Percentiles rank a stretch among this genome's conserved stretches.
Evolutionary conservation across 2,329 filamentous ascomycete species (phyloP).

Genomic region (Aspergillus luchuensis): DNA sequence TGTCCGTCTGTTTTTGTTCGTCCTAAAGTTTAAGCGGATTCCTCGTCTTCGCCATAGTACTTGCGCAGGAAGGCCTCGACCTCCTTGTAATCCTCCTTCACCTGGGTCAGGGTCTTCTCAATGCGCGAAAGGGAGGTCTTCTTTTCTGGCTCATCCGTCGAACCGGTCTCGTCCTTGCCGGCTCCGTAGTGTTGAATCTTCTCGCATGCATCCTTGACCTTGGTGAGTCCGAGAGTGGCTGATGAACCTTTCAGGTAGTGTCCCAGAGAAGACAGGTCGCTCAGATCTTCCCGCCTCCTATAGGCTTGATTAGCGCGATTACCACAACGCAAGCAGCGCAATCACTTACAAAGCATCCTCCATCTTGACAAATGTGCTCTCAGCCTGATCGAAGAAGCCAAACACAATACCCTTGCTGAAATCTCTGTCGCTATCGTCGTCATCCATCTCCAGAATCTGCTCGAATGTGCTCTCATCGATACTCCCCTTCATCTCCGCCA

Average conservation of each 20-base stretch:
- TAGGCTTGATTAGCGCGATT: constrained; percentile 5
- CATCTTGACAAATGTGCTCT: constrained; percentile 84
- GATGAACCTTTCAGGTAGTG: constrained; percentile 98
- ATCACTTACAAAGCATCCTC: constrained; percentile 74
- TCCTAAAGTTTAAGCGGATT: constrained; percentile 4
- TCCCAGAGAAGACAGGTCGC: constrained; percentile 77
- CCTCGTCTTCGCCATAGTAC: constrained; percentile 63
- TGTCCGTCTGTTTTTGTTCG: constrained; percentile 10
- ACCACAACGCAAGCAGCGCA: neutral
- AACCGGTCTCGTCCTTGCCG: constrained; percentile 75
- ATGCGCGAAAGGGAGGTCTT: constrained; percentile 70
- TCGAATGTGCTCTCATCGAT: constrained; percentile 82
- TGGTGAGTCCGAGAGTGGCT: constrained; percentile 85
- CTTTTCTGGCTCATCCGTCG: constrained; percentile 65
- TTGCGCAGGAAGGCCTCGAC: constrained; percentile 69
- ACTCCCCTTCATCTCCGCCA: constrained; percentile 69
- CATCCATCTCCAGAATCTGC: constrained; percentile 98
- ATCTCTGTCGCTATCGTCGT: constrained; percentile 75
- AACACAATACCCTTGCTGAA: constrained; percentile 88
- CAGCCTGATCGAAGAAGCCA: constrained; percentile 90
- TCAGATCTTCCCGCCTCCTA: constrained; percentile 68
- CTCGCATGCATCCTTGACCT: constrained; percentile 91
- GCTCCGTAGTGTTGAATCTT: constrained; percentile 94
- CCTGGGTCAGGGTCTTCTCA: constrained; percentile 66
- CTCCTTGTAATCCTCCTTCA: constrained; percentile 75